A percentile compares a stretch with the other conserved stretches of the same genome.
Conservation (phyloP, 148 eudicot genomes). For the Camellia granthamiana region DNA sequence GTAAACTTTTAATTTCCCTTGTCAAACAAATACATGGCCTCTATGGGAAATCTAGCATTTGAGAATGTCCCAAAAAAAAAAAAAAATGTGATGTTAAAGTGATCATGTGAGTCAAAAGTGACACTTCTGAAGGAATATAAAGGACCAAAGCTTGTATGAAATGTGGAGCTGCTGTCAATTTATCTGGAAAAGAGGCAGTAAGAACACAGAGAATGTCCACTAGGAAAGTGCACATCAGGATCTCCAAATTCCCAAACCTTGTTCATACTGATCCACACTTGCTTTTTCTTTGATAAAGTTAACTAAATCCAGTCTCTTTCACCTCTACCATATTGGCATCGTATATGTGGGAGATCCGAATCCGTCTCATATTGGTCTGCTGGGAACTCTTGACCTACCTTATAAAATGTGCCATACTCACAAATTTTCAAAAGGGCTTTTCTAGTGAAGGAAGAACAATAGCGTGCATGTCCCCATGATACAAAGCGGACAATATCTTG, state of each 20-base stretch:
- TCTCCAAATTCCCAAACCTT: constrained; percentile 13
- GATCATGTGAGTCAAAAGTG: constrained; percentile 10
- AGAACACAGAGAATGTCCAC: background rate
- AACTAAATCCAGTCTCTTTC: background rate
- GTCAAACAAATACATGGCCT: background rate
- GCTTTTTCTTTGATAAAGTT: background rate
- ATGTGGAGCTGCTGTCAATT: background rate
- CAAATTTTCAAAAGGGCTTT: too few species aligned
- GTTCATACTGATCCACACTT: constrained; percentile 8
- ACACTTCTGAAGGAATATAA: constrained; percentile 5
- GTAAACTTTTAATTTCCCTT: background rate
- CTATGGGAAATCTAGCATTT: background rate
- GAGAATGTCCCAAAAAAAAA: background rate
- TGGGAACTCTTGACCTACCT: too few species aligned
- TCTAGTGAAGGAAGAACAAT: too few species aligned
- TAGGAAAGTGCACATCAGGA: background rate
- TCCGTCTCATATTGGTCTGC: too few species aligned
- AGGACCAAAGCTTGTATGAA: background rate
- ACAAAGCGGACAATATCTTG: too few species aligned
- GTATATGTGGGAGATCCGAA: too few species aligned
- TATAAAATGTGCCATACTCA: too few species aligned
- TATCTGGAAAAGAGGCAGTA: constrained; percentile 5
- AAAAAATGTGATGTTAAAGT: background rate
- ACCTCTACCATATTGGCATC: background rate
- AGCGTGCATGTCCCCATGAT: too few species aligned